Evolutionary conservation across 768 basidiomycete species (phyloP).

Genomic region (Termitomyces heimii): DNA sequence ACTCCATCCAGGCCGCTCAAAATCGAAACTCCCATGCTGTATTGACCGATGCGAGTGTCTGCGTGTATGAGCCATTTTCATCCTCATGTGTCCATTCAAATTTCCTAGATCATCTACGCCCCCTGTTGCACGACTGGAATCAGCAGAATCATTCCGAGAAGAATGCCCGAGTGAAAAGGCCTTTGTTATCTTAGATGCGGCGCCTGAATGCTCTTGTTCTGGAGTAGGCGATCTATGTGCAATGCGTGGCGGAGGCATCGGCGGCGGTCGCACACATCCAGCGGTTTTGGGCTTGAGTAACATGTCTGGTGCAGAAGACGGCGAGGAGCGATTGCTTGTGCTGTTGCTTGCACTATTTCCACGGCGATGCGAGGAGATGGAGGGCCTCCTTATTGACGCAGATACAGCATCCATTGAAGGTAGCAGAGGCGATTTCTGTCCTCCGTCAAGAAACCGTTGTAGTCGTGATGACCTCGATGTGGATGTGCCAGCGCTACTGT

Average conservation of each 20-base stretch:
- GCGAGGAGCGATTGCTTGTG: slow-evolving; percentile 8
- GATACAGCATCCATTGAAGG: slow-evolving; percentile 14
- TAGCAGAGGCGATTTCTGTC: slow-evolving; percentile 11
- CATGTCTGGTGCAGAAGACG: slow-evolving; percentile 6
- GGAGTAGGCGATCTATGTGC: slow-evolving; percentile 1
- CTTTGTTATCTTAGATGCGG: slow-evolving; percentile 2
- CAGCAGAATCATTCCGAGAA: slow-evolving; percentile 25
- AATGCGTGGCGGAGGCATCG: background rate
- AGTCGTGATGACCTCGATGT: slow-evolving; percentile 17
- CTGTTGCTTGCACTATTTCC: slow-evolving; percentile 11
- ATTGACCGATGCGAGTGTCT: slow-evolving; percentile 27
- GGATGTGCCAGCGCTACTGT: slow-evolving; percentile 19
- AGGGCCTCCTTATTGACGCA: slow-evolving; percentile 12
- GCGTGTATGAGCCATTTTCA: slow-evolving; percentile 4
- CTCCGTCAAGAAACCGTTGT: slow-evolving; percentile 13
- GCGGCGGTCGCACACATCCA: slow-evolving; percentile 8
- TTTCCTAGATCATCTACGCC: slow-evolving; percentile 21
- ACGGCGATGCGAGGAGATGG: slow-evolving; percentile 11
- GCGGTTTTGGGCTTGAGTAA: slow-evolving; percentile 2
- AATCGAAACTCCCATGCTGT: slow-evolving; percentile 74
- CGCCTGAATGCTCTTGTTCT: slow-evolving; percentile 16
- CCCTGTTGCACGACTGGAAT: slow-evolving; percentile 27
- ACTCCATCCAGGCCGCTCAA: slow-evolving; percentile 59
- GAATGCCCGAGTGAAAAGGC: slow-evolving; percentile 9
- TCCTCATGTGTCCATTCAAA: slow-evolving; percentile 16